Percentiles rank a stretch among this genome's conserved stretches.
Conservation (phyloP, 352 stramenopile genomes). For the Phytophthora niederhauseri region DNA sequence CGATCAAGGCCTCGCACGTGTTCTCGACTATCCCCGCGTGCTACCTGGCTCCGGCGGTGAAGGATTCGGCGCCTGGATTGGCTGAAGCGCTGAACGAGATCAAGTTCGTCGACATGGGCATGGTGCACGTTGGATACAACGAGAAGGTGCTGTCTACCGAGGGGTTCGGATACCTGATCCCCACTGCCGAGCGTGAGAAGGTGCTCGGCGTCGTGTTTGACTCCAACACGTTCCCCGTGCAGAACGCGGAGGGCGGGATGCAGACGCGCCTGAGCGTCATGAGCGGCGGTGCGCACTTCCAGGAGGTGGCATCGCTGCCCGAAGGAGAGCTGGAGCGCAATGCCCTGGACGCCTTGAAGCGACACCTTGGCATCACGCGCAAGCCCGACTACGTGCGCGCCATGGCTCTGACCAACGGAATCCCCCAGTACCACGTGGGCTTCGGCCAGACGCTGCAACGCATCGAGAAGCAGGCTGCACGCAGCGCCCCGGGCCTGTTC, state of each 20-base stretch:
- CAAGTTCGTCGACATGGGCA: conserved; percentile 82
- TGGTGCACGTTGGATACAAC: conserved; percentile 83
- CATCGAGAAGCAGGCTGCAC: conserved; percentile 57
- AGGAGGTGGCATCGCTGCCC: conserved; percentile 50
- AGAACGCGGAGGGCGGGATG: conserved; percentile 49
- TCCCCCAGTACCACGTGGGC: conserved; percentile 89
- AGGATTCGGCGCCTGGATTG: conserved; percentile 50
- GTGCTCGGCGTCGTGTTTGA: conserved; percentile 89
- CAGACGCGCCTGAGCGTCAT: conserved; percentile 89
- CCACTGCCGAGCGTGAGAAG: conserved; percentile 67
- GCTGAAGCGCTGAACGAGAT: conserved; percentile 62
- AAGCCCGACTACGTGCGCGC: conserved; percentile 64
- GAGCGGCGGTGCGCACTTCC: conserved; percentile 81
- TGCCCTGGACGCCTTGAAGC: conserved; percentile 67
- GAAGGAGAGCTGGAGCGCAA: conserved; percentile 59
- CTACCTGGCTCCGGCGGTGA: conserved; percentile 54
- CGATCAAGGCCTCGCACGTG: conserved; percentile 66
- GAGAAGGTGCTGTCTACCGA: conserved; percentile 56
- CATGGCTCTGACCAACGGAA: conserved; percentile 63
- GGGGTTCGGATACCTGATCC: conserved; percentile 90
- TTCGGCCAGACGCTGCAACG: conserved; percentile 63
- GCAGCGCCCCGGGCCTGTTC: conserved; percentile 49
- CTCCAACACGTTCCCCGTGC: conserved; percentile 88
- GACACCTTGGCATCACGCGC: conserved; percentile 71
- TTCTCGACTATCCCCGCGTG: conserved; percentile 82